Conservation (phyloP, 331 rosid species). For the Arachis monticola region DNA sequence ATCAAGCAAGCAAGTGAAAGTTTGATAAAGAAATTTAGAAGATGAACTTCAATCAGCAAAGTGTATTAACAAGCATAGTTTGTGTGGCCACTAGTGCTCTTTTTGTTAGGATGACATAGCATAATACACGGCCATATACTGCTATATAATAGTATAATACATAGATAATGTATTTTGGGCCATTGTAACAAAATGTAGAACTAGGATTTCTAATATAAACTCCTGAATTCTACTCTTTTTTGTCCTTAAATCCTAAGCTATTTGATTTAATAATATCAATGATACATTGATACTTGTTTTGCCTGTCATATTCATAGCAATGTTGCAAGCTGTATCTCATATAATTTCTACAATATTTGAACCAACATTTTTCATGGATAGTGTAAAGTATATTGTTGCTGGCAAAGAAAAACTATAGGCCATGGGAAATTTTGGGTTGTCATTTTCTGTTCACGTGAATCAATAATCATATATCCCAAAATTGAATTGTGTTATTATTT, state of each 20-base stretch:
- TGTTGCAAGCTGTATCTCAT: slow-evolving; percentile 6
- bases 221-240: neutral
- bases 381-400: neutral
- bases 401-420: slow-evolving; percentile 6
- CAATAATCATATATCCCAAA: neutral
- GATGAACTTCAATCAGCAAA: slow-evolving; percentile 32
- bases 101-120: slow-evolving; percentile 24
- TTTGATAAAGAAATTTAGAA: slow-evolving; percentile 37
- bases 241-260: neutral
- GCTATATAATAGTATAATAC: neutral
- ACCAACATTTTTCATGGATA: neutral
- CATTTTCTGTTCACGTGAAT: slow-evolving; percentile 33
- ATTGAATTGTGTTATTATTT: neutral
- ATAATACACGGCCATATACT: neutral
- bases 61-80: neutral
- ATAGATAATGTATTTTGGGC: neutral
- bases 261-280: slow-evolving; percentile 31
- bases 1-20: slow-evolving; percentile 47
- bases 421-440: slow-evolving; percentile 21
- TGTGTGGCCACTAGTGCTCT: slow-evolving; percentile 20
- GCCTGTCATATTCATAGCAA: slow-evolving; percentile 5
- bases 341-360: neutral
- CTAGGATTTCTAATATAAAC: slow-evolving; percentile 6
- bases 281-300: neutral
- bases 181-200: slow-evolving; percentile 19